phyloP scores from a whole-genome alignment of 176 grass and related monocot species.

The Carex kokanica region DNA sequence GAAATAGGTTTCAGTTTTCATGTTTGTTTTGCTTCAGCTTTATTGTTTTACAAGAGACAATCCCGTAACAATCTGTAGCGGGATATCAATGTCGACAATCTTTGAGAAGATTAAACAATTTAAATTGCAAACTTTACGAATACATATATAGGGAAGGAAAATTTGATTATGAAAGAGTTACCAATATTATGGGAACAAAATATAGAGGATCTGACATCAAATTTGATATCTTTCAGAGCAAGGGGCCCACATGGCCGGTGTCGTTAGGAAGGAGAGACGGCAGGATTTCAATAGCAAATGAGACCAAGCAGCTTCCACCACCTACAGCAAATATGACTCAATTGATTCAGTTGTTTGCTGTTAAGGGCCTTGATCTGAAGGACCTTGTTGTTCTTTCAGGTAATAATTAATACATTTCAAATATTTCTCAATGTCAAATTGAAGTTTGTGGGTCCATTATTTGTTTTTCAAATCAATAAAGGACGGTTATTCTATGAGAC shows the following conservation, averaged over 20 bases:
- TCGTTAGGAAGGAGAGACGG: conserved; percentile 51
- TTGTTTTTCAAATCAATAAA: no score
- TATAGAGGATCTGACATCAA: neutral
- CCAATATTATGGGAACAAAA: neutral
- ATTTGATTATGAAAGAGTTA: neutral
- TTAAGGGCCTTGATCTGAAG: conserved; percentile 47
- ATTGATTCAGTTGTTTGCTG: conserved; percentile 37
- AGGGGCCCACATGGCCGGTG: conserved; percentile 55
- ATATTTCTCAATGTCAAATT: neutral
- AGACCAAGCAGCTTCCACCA: conserved; percentile 50
- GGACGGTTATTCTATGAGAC: no score
- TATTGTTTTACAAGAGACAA: no score
- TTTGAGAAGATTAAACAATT: no score
- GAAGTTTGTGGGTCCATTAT: no score
- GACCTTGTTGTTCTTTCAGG: conserved; percentile 71
- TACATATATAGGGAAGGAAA: no score
- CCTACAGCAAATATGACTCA: conserved; percentile 52
- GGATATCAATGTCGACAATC: no score
- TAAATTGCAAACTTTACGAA: no score
- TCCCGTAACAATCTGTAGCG: no score
- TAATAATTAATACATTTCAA: neutral
- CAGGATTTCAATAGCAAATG: conserved; percentile 34
- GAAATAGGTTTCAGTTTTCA: no score
- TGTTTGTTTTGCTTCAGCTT: no score
- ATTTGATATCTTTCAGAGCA: conserved; percentile 15